Conservation (phyloP, 139 green algal genomes). For the Haematococcus lacustris region DNA sequence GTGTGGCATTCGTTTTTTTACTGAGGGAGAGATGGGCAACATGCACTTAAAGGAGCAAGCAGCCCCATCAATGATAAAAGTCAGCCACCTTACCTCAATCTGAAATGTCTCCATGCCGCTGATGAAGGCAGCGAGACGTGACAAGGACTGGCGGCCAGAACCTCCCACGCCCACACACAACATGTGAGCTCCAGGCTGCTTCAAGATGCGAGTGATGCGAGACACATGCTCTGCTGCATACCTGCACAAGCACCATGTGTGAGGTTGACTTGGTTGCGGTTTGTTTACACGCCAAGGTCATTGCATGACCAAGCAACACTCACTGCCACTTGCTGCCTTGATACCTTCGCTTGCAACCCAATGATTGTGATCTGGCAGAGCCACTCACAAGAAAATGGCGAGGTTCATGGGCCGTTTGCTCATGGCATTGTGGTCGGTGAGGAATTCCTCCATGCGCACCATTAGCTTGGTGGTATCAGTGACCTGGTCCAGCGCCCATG, state of each 20-base stretch:
- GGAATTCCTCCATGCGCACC: conserved; percentile 49
- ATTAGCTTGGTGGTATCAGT: conserved; percentile 19
- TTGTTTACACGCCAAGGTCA: too few species aligned
- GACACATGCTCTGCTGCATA: conserved; percentile 71
- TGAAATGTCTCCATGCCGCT: conserved; percentile 63
- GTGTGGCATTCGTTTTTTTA: too few species aligned
- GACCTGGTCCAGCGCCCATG: conserved; percentile 5
- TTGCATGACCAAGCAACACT: too few species aligned
- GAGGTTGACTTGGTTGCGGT: too few species aligned
- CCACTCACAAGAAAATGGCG: conserved; percentile 55
- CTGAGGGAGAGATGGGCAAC: conserved; percentile 6
- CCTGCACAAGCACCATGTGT: too few species aligned
- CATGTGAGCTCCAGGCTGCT: conserved; percentile 51
- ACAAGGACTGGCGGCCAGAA: conserved; percentile 59
- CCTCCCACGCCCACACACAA: conserved; percentile 75
- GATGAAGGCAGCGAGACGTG: conserved; percentile 66
- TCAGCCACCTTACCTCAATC: conserved; percentile 14
- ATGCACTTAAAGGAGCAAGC: not conserved
- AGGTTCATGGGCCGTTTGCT: conserved; percentile 72
- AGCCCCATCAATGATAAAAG: not conserved
- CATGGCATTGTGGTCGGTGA: conserved; percentile 63
- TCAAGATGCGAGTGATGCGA: conserved; percentile 40
- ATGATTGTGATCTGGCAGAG: too few species aligned
- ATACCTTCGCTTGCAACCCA: too few species aligned
- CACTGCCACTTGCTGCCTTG: too few species aligned